These are phyloP conservation scores for Aethionema arabicum DNA, from an alignment of 345 rosid species.

Conservation along the genomic window DNA sequence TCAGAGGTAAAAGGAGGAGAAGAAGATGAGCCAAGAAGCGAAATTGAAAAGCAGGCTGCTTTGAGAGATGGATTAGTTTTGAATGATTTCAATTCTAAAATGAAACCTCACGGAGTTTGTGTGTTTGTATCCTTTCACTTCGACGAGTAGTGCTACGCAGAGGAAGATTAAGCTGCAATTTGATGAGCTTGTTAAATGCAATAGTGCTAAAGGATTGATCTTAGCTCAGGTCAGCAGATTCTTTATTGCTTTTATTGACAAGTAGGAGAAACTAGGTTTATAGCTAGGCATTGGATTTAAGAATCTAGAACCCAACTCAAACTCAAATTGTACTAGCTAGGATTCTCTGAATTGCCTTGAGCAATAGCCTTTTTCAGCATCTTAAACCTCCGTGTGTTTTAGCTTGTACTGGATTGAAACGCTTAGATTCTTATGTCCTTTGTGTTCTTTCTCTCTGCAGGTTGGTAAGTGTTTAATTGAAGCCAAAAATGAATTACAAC, in stretches of 20 bases:
- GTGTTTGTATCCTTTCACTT: slow-evolving; percentile 77
- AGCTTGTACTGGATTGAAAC: slow-evolving; percentile 15
- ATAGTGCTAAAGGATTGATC: slow-evolving; percentile 65
- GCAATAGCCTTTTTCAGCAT: neutral
- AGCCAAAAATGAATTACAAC: slow-evolving; percentile 72
- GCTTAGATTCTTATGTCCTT: slow-evolving; percentile 22
- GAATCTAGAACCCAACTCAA: slow-evolving; percentile 1
- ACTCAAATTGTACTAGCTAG: no score
- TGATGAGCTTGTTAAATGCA: slow-evolving; percentile 72
- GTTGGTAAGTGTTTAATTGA: slow-evolving; percentile 83
- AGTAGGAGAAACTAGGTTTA: neutral
- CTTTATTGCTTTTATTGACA: neutral
- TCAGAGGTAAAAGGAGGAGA: slow-evolving; percentile 35
- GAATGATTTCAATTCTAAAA: slow-evolving; percentile 40
- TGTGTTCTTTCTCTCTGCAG: slow-evolving; percentile 39
- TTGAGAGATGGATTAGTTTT: slow-evolving; percentile 31
- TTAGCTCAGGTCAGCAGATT: slow-evolving; percentile 60
- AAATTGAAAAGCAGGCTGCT: slow-evolving; percentile 26
- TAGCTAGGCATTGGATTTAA: neutral
- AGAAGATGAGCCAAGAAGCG: slow-evolving; percentile 37
- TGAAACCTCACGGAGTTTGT: slow-evolving; percentile 62
- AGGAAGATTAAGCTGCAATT: slow-evolving; percentile 92
- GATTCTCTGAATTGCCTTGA: slow-evolving; percentile 12
- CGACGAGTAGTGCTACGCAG: slow-evolving; percentile 83
- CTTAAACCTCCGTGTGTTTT: slow-evolving; percentile 10